phyloP scores from a whole-genome alignment of 1,139 yeast genomes.

The Geotrichum candidum region DNA sequence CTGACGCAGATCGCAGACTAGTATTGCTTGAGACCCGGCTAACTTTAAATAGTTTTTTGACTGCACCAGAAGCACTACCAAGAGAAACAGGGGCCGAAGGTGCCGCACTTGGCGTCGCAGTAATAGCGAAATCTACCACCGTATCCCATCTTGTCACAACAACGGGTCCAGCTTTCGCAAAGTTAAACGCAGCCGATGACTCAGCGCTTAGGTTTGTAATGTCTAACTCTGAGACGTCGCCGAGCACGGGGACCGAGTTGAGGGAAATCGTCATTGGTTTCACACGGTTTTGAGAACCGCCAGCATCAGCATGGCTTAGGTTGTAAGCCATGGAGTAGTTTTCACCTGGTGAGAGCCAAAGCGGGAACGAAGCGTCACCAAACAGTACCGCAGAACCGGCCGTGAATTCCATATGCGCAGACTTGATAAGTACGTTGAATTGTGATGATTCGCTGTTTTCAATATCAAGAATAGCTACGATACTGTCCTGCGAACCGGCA shows the following conservation, averaged over 20 bases:
- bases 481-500: constrained; percentile 47
- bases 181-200: not conserved
- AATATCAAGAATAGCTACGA: constrained; percentile 52
- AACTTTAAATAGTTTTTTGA: constrained; percentile 17
- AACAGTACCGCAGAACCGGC: constrained; percentile 41
- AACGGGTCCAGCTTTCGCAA: constrained; percentile 24
- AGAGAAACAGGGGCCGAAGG: constrained; percentile 17
- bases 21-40: constrained; percentile 6
- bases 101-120: constrained; percentile 39
- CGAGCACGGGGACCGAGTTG: constrained; percentile 28
- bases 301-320: constrained; percentile 26
- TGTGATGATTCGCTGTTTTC: constrained; percentile 43
- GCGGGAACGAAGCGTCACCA: constrained; percentile 31
- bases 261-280: constrained; percentile 27
- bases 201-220: not conserved
- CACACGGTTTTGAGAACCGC: constrained; percentile 20
- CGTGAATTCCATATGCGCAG: constrained; percentile 40
- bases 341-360: constrained; percentile 32
- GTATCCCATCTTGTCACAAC: constrained; percentile 61
- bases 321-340: constrained; percentile 32
- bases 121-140: constrained; percentile 49
- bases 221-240: constrained; percentile 14
- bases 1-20: constrained; percentile 4
- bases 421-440: constrained; percentile 29
- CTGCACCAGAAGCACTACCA: constrained; percentile 17